Evolutionary conservation across 352 stramenopile genomes (phyloP), one percentile per base, ranked within the genome.

Genomic region (Elongisporangium anandrum): DNA sequence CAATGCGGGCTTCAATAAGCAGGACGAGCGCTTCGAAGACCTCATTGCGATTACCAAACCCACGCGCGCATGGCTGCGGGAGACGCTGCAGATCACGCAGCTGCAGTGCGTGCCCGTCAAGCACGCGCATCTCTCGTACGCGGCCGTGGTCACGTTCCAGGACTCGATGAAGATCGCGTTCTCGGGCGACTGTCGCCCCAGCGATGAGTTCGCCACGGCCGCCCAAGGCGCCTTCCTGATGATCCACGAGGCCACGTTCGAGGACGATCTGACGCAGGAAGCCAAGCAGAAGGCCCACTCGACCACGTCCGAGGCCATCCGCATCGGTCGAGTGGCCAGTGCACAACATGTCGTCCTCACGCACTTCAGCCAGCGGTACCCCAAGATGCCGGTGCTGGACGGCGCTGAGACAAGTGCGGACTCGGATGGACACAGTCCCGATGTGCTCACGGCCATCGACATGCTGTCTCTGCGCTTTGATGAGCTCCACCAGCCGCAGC

Each of bases 161-260:
- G 68, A 85, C 19, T 66, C 77, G 34, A 86, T 85, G 59, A 94
- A 95, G 63, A 65, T 98, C 3, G 89, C 86, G 3, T 99, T 98
- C 72, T 98, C 89, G 45, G 96, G 96, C 16, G 96, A 99, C 66
- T 98, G 94, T 60, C 90, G 95, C 3, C 95, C 96, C 1, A 98
- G 92, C 26, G 69, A 81, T 5, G 54, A 70, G 17, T 66, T 92
- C 16, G 83, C 80, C 2, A 21, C 64, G 2, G 88, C 82, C 57
- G 85, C 73, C 1, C 69, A 65, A n/a, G 73, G 72, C 16, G 79
- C 72, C 63, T 89, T 88, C 81, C 56, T 99, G 34, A 77, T 99
- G 13, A 96, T 99, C 57, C 97, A 99, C 64, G 97, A 99, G 73
- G 96, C 97, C 24, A 99, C 97, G 1, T 99, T 99, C 69, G 96